Base-by-base conservation (phyloP, 345 rosid genomes). In the Citrus mangshanensis region DNA sequence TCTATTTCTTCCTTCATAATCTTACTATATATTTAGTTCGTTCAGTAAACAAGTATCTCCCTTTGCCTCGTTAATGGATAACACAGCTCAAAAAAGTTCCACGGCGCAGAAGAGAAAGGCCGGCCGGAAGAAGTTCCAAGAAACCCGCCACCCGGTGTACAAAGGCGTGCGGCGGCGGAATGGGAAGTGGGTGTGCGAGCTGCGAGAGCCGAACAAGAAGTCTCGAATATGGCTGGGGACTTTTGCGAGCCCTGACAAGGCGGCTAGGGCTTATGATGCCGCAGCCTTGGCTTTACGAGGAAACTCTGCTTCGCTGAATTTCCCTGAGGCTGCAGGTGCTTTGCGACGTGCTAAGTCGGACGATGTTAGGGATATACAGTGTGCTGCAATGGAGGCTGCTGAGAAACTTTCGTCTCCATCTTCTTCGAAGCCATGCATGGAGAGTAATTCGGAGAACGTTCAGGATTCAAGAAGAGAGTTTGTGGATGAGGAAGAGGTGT, bases 141-240 rank as follows among this genome's bases (percentile, higher is more conserved):
- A 88, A 86, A 89, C 91, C 7, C 87, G 91, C 2, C 91, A 86
- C 72, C 91, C 89, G 0, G 68, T 86, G 0, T 88, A 86, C 81
- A 85, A 68, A 55, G 93, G 93, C 2, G 89, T 89, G 4, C 78
- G 93, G 76, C 74, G 73, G 59, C 76, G 88, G 69, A 89, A 89
- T 18, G 89, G 85, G 10, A 88, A 89, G 78, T 89, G 93, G 93
- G 92, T 89, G 18, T 80, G 82, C n/a, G 89, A 89, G 82, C 63
- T 87, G n/a, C 82, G 90, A 40, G 81, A 86, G 27, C 90, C 87
- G 0, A 70, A 67, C 46, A 81, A 79, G 68, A 80, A 82, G 82
- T 75, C 85, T 10, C 75, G 92, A 5, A 77, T 87, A 16, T 89
- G 92, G 90, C 61, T 87, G 1, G 92, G 92, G 64, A 87, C 92